Base-by-base conservation (phyloP, 2,329 filamentous ascomycete species). In the Alternaria longipes region DNA sequence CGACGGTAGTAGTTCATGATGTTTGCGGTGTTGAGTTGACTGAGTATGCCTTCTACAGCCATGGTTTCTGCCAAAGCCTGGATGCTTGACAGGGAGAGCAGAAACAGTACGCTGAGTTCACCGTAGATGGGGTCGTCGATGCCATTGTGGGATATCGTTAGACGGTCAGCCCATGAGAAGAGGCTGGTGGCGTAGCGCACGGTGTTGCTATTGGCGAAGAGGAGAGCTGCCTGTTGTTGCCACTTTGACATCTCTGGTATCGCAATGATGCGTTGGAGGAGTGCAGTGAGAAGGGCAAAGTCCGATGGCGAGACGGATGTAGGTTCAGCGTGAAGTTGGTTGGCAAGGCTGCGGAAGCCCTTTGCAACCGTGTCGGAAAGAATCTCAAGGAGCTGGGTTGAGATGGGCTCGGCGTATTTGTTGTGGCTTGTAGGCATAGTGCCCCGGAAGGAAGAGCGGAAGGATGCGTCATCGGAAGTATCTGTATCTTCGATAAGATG, bases 121-220 rank as follows among this genome's bases (percentile, higher is more conserved):
- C 94, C 95, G 77, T 97, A 98, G 30, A 98, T 84, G 0, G 95
- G 94, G 74, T 98, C 94, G 28, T 89, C 88, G 58, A 90, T 86
- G 26, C 74, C 70, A n/a, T 72, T 69, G 56, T 72, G 67, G 3
- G 62, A 28, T 36, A 90, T 85, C 0, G 90, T 87, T 24, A 98
- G 85, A 67, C 90, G 89, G 77, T 98, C 93, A 4, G 94, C 88
- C 95, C 95, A 99, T 0, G 93, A 97, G 79, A 94, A 98, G 5
- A 99, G 85, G 34, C 91, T 93, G 6, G 90, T 89, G 0, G 93
- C 94, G 62, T 93, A 91, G 71, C 94, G 91, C 46, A 92, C 85
- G 1, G 90, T 90, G 65, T 91, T 89, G 57, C 84, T 84, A 62
- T 86, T 84, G n/a, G 84, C 80, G 56, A 90, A 78, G n/a, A 78